Evolutionary conservation across 2,329 filamentous ascomycete species (phyloP).

Genomic region (Byssochlamys sp.): DNA sequence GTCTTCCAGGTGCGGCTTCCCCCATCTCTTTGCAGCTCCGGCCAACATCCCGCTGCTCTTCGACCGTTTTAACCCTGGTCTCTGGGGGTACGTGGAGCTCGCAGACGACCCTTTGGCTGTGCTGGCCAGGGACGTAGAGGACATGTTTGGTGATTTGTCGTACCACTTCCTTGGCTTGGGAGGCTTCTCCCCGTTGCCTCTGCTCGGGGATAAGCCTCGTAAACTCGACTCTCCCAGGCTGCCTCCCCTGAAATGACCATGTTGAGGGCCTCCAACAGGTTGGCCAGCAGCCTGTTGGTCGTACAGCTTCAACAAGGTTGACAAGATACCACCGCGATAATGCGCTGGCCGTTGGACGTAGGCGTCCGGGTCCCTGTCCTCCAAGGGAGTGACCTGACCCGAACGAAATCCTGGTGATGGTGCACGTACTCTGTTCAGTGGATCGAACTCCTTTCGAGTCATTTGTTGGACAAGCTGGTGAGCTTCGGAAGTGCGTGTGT

Average conservation of each 20-base stretch:
- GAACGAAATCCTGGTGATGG: constrained; percentile 23
- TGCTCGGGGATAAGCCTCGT: constrained; percentile 20
- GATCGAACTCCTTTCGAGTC: constrained; percentile 23
- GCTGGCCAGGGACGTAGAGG: constrained; percentile 24
- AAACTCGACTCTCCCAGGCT: constrained; percentile 23
- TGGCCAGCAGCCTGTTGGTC: constrained; percentile 38
- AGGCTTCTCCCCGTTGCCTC: constrained; percentile 20
- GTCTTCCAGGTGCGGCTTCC: constrained; percentile 32
- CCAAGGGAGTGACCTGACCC: constrained; percentile 23
- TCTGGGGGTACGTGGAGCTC: constrained; percentile 11
- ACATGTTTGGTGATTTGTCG: constrained; percentile 28
- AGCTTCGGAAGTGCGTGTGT: constrained; percentile 21
- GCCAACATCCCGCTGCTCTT: constrained; percentile 26
- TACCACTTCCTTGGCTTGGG: constrained; percentile 31
- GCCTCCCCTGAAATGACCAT: constrained; percentile 18
- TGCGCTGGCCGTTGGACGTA: constrained; percentile 59
- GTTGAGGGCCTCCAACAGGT: constrained; percentile 3
- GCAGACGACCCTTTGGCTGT: constrained; percentile 21
- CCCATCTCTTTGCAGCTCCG: constrained; percentile 18
- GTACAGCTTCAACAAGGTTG: constrained; percentile 62
- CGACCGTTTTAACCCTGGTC: constrained; percentile 25
- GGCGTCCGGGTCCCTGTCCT: constrained; percentile 43
- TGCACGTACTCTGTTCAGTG: constrained; percentile 24
- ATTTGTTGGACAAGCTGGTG: constrained; percentile 27
- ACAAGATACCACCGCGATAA: constrained; percentile 65